Evolutionary conservation across 768 basidiomycete species (phyloP).

Genomic region (Xerocomellus intermedius): DNA sequence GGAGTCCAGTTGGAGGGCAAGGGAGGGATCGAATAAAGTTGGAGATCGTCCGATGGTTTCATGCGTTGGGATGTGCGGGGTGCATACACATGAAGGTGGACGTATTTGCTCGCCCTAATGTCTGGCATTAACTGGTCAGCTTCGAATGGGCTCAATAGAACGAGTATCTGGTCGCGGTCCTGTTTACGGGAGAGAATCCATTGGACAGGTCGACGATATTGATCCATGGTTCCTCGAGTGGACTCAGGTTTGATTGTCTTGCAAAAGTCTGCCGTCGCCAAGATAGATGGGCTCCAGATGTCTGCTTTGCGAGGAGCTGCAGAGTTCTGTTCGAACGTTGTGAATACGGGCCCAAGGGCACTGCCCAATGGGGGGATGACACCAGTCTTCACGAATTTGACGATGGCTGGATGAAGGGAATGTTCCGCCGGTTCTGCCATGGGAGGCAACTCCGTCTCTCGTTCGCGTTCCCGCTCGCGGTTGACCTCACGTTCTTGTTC

Average conservation of each 20-base stretch:
- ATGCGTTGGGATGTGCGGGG: slow-evolving; percentile 36
- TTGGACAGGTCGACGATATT: too few relatives aligned
- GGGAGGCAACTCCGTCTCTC: slow-evolving; percentile 35
- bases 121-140: too few relatives aligned
- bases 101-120: slow-evolving; percentile 32
- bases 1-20: neutral
- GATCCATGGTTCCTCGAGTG: too few relatives aligned
- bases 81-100: slow-evolving; percentile 41
- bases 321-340: too few relatives aligned
- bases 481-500: slow-evolving; percentile 46
- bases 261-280: too few relatives aligned
- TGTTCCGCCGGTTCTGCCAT: slow-evolving; percentile 18
- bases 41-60: slow-evolving; percentile 35
- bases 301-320: too few relatives aligned
- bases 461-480: slow-evolving; percentile 42
- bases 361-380: slow-evolving; percentile 9
- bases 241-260: too few relatives aligned
- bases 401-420: slow-evolving; percentile 13
- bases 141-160: too few relatives aligned
- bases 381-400: slow-evolving; percentile 28
- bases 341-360: too few relatives aligned
- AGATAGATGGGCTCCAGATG: too few relatives aligned
- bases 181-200: too few relatives aligned
- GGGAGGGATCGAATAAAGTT: slow-evolving; percentile 7
- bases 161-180: too few relatives aligned